Base-by-base conservation (phyloP, 2,329 filamentous ascomycete genomes). In the Colletotrichum neosansevieriae region DNA sequence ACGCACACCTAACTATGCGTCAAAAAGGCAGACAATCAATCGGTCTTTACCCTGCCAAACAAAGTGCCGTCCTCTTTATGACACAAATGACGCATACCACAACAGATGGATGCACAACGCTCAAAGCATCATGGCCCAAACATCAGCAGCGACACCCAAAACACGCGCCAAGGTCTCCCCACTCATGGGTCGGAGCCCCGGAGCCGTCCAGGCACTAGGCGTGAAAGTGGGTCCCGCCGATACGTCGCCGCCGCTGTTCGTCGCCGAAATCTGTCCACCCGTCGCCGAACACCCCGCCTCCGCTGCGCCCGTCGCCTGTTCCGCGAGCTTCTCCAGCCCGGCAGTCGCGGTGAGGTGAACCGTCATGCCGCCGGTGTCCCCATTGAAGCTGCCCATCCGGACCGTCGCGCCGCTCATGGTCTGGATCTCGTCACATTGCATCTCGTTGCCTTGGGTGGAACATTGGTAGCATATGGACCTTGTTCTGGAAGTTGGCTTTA, bases 291-390 rank as follows among this genome's bases (percentile, higher is more conserved):
- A 11, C 45, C 53, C 53, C 13, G 53, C 44, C 36, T 29, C 53
- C 36, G 32, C 6, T 5, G 45, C 24, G 17, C 9, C 51, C 12
- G 69, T 36, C 13, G 67, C 70, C 19, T 65, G 50, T 32, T 72
- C 70, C 12, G 58, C 58, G 19, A 82, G 73, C 73, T 80, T 80
- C 58, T 81, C 76, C 38, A 75, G 62, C 4, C 80, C 81, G 15
- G 77, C 78, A 17, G 80, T 81, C 59, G 82, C 70, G 38, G 78
- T 79, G 24, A 82, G 75, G 63, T 79, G 74, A 12, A 71, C 36
- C 44, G 75, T 69, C 44, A 62, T 63, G 9, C 60, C 58, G 34
- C 44, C 58, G 17, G 7, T 45, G 24, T 51, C 17, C 6, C 29
- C 15, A 6, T 45, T 19, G 19, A 12, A 19, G 36, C 44, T 10